Conservation (phyloP, 495 filamentous ascomycete genomes). For the Acidiella bohemica region DNA sequence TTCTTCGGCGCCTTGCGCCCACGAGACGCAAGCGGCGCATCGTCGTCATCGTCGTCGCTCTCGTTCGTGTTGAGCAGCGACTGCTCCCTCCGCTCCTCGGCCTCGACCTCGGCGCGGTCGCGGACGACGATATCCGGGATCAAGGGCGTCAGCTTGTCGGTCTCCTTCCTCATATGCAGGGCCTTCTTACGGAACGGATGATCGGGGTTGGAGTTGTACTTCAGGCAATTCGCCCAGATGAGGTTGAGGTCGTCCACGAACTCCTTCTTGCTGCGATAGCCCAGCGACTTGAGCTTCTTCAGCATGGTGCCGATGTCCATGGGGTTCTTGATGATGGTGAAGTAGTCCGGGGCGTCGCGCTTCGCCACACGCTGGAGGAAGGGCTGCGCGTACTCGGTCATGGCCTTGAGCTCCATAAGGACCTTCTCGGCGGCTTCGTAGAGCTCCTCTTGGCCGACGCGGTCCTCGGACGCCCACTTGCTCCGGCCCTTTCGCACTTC, state of each 20-base stretch:
- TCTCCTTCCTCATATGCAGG: constrained; percentile 89
- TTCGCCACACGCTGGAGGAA: constrained; percentile 91
- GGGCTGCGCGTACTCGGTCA: constrained; percentile 88
- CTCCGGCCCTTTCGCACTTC: constrained; percentile 94
- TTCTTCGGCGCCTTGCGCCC: constrained; percentile 85
- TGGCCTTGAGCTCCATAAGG: constrained; percentile 84
- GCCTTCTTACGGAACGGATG: constrained; percentile 89
- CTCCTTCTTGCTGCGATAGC: constrained; percentile 87
- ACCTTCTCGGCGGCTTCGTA: constrained; percentile 97
- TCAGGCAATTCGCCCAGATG: constrained; percentile 93
- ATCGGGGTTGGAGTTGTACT: constrained; percentile 80
- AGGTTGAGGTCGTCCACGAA: constrained; percentile 86
- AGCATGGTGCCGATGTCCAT: constrained; percentile 98
- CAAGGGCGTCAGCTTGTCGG: constrained; percentile 83
- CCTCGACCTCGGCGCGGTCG: constrained; percentile 88
- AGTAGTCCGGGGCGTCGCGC: constrained; percentile 91
- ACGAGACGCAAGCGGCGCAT: constrained; percentile 88
- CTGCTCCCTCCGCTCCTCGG: constrained; percentile 76
- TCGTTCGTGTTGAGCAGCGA: constrained; percentile 71
- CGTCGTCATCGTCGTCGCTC: constrained; percentile 74
- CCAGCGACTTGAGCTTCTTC: constrained; percentile 80
- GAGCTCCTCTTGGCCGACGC: constrained; percentile 90
- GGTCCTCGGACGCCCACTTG: constrained; percentile 97
- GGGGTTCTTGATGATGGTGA: constrained; percentile 84
- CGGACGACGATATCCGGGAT: constrained; percentile 86